Evolutionary conservation across 2,329 filamentous ascomycete species (phyloP).

Genomic region (Xylaria sp.): DNA sequence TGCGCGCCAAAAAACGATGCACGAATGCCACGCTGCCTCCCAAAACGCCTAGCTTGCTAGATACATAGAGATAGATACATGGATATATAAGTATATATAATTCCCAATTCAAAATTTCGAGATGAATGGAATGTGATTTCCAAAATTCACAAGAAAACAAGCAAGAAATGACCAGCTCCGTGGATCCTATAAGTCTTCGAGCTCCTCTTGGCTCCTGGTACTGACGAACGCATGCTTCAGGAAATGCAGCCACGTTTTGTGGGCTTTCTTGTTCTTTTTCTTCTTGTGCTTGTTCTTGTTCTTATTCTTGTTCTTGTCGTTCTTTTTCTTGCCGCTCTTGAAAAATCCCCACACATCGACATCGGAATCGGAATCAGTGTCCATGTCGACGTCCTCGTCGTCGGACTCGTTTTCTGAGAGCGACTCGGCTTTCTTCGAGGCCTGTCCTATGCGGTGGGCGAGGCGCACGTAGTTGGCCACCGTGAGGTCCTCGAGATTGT

Average conservation of each 20-base stretch:
- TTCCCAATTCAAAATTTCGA: conserved; percentile 16
- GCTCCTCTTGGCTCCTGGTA: conserved; percentile 72
- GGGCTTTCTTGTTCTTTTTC: conserved; percentile 64
- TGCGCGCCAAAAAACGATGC: conserved; percentile 13
- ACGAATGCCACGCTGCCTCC: conserved; percentile 4
- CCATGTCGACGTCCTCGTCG: conserved; percentile 38
- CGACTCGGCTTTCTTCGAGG: conserved; percentile 46
- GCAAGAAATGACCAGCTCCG: neutral
- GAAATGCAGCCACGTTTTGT: conserved; percentile 82
- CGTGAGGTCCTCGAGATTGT: conserved; percentile 83
- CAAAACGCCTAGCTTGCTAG: conserved; percentile 34
- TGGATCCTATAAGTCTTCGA: conserved; percentile 58
- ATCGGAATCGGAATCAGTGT: conserved; percentile 46
- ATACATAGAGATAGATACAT: conserved; percentile 8
- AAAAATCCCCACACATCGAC: neutral
- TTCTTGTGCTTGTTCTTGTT: conserved; percentile 60
- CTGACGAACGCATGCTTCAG: conserved; percentile 82
- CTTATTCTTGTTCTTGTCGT: conserved; percentile 57
- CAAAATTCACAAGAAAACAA: too few relatives aligned
- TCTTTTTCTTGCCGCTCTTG: conserved; percentile 67
- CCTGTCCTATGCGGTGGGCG: conserved; percentile 78
- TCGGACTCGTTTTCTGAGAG: conserved; percentile 26
- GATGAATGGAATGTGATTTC: neutral
- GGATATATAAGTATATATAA: neutral
- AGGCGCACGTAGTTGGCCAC: conserved; percentile 82